Evolutionary conservation across 2,329 filamentous ascomycete species (phyloP), one percentile per base, ranked within the genome.

Genomic region (Xylariaceae sp.): DNA sequence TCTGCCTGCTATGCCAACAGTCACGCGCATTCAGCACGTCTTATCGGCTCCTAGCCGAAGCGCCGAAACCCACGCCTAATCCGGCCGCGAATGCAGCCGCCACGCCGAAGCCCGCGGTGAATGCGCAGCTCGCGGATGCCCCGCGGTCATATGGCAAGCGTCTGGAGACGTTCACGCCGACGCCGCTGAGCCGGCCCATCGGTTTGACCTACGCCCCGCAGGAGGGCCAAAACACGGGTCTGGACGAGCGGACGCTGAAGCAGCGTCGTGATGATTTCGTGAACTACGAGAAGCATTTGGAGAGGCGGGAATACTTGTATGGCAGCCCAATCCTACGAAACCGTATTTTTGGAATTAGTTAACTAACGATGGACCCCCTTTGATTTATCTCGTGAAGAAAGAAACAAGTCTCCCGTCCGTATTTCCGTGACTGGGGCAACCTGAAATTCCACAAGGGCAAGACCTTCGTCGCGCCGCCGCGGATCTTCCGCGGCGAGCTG

Each of bases 351-450:
- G 15, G 7, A 17, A 8, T 17, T 15, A 8, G 15, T 15, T 18
- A 15, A 50, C 61, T 63, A 57, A 63, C 56, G 30, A 47, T 17
- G 35, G 30, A 4, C 11, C n/a, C 13, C 37, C 49, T 9, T 51
- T 17, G 17, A 1, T 23, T 30, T 44, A 8, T 15, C 18, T 23
- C 9, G 2, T 49, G 17, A 48, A 65, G 64, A 9, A 63, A 61
- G 47, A 51, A 50, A 34, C 63, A 63, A 49, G 58, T 66, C 0
- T 59, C 64, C 11, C 89, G 90, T 60, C 92, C 93, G 1, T 99
- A 99, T 76, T 99, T 96, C 78, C 89, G 92, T 73, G 93, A 99
- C 80, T 97, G 92, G 89, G 85, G 84, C 61, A 94, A 95, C 75
- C 83, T 97, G 74, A 80, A 81, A 55, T 82, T 87, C 65, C 87